Evolutionary conservation across 208 protist species (phyloP), one percentile per base, ranked within the genome.

Genomic region (Acanthamoeba rhysodes): DNA sequence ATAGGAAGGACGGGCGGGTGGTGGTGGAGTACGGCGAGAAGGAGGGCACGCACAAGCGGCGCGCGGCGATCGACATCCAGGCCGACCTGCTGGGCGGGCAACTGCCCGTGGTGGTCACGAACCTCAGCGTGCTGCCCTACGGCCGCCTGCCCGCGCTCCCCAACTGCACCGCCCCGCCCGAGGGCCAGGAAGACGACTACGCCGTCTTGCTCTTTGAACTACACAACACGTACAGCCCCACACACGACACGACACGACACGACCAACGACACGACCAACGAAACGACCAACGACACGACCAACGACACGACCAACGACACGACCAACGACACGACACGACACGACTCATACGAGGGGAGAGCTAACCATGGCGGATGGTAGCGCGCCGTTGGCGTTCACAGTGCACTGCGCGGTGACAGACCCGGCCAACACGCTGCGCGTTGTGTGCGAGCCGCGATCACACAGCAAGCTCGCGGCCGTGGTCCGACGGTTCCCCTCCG

Each of bases 341-440:
- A 48, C 45, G 45, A 48, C 41, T 7, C 41, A 45, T 5, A 45
- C 41, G 41, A 45, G 41, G 41, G n/a, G n/a, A n/a, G 37, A 41
- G 45, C 45, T 48, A 48, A 48, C 45, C 2, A 4, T 48, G 2
- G 45, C 45, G 70, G 7, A 0, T 4, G 70, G 32, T 41, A 80
- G 70, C 4, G 22, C 70, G 18, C 70, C 70, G n/a, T 37, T 80
- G n/a, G 34, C n/a, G 70, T 80, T 80, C 70, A 80, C 70, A 4
- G 32, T 80, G n/a, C 70, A 80, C 32, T 80, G 70, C 70, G 70
- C 70, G 27, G 70, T 80, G 29, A 80, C 70, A 6, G 70, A 80
- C 14, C 70, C 70, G 70, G 70, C 70, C 29, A n/a, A 80, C 32
- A 80, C 70, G 34, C 22, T 80, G 22, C 70, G 32, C 14, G 29